phyloP scores from a whole-genome alignment of 345 rosid genomes.

The Punica granatum region DNA sequence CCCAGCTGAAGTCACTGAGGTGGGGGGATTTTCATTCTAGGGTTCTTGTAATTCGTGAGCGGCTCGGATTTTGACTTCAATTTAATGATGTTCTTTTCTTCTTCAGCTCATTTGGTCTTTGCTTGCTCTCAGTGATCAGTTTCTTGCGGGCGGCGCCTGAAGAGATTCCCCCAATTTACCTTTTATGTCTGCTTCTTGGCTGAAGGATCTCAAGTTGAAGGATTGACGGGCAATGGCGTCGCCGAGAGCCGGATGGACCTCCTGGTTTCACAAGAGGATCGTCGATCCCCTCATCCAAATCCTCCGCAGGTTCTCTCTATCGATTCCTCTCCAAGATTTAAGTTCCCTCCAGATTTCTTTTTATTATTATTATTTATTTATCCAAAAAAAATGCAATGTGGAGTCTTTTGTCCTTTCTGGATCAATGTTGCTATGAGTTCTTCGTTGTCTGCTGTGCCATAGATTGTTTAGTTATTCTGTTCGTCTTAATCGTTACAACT shows the following conservation, averaged over 20 bases:
- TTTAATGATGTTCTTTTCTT: too few relatives aligned
- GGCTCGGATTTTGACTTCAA: too few relatives aligned
- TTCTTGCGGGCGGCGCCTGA: too few relatives aligned
- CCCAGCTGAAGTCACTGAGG: too few relatives aligned
- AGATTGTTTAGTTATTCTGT: neutral
- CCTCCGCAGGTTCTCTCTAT: conserved; percentile 46
- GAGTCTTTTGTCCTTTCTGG: neutral
- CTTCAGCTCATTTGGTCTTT: too few relatives aligned
- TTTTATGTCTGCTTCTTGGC: too few relatives aligned
- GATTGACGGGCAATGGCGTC: conserved; percentile 1
- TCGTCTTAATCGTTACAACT: neutral
- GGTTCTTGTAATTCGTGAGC: too few relatives aligned
- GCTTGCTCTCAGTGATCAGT: too few relatives aligned
- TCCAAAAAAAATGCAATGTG: too few relatives aligned
- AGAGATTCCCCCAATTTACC: too few relatives aligned
- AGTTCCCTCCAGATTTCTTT: neutral
- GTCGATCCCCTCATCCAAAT: conserved; percentile 67
- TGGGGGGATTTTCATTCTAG: too few relatives aligned
- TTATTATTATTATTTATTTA: neutral
- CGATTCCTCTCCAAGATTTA: neutral
- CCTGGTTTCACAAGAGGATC: conserved; percentile 53
- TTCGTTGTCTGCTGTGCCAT: neutral
- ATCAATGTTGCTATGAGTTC: neutral
- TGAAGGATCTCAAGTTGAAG: too few relatives aligned
- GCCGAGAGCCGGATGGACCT: conserved; percentile 13